Conservation (phyloP, 495 filamentous ascomycete species). For the Bryoglossum gracile region DNA sequence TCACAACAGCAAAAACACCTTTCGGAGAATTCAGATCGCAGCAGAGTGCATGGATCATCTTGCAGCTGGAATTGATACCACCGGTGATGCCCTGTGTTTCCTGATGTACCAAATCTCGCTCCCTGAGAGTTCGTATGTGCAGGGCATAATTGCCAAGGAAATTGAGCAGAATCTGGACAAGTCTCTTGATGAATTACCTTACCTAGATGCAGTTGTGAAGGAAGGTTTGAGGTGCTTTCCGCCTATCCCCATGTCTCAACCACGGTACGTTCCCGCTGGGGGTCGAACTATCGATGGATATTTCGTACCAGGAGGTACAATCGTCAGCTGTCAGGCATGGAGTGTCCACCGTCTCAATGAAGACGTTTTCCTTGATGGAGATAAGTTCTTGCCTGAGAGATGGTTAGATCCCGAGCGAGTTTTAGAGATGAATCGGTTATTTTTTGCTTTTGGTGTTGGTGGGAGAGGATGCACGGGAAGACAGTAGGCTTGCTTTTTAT, state of each 20-base stretch:
- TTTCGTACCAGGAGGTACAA: slow-evolving; percentile 39
- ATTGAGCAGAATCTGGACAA: slow-evolving; percentile 29
- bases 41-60: slow-evolving; percentile 43
- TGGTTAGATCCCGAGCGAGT: slow-evolving; percentile 50
- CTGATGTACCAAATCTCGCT: slow-evolving; percentile 58
- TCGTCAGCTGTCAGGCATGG: slow-evolving; percentile 48
- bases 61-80: slow-evolving; percentile 60
- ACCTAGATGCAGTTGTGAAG: slow-evolving; percentile 54
- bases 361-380: slow-evolving; percentile 44
- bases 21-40: slow-evolving; percentile 27
- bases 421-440: slow-evolving; percentile 38
- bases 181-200: slow-evolving; percentile 44
- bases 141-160: slow-evolving; percentile 42
- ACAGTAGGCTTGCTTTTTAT: slow-evolving; percentile 35
- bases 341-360: slow-evolving; percentile 46
- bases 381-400: slow-evolving; percentile 52
- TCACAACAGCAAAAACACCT: slow-evolving; percentile 26
- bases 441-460: slow-evolving; percentile 44
- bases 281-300: slow-evolving; percentile 43
- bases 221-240: slow-evolving; percentile 53
- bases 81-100: slow-evolving; percentile 57
- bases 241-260: slow-evolving; percentile 60
- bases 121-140: slow-evolving; percentile 33
- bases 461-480: slow-evolving; percentile 51
- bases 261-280: slow-evolving; percentile 49